Conservation (phyloP, 495 filamentous ascomycete species). For the Cairneyella variabilis region DNA sequence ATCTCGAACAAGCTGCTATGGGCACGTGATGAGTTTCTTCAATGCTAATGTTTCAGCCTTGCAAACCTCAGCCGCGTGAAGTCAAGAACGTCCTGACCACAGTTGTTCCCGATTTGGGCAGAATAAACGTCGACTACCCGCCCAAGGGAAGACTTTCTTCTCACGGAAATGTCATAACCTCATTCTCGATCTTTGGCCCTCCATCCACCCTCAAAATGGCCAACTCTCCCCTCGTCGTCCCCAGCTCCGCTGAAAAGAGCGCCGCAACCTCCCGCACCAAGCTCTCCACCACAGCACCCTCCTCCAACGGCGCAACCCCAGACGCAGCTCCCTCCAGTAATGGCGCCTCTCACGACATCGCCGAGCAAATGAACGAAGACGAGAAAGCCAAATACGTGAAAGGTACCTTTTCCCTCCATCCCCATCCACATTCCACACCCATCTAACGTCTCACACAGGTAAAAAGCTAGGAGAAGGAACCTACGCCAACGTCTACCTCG, state of each 20-base stretch:
- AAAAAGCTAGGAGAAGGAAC: constrained; percentile 94
- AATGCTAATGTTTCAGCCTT: not conserved
- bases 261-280: constrained; percentile 6
- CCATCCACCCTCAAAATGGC: constrained; percentile 16
- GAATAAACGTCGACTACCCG: not conserved
- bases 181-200: not conserved
- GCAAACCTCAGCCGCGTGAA: not conserved
- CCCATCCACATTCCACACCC: not conserved
- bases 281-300: constrained; percentile 8
- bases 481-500: constrained; percentile 92
- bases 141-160: not conserved
- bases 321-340: constrained; percentile 4
- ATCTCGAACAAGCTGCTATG: too few species aligned
- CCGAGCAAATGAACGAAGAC: constrained; percentile 85
- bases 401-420: constrained; percentile 44
- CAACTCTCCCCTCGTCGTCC: constrained; percentile 23
- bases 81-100: not conserved
- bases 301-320: constrained; percentile 11
- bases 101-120: not conserved
- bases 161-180: constrained; percentile 1
- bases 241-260: constrained; percentile 11
- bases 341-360: constrained; percentile 49
- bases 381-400: constrained; percentile 86
- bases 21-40: too few species aligned
- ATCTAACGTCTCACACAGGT: constrained; percentile 41